Base-by-base conservation (phyloP, 805 yeast species). In the Babjeviella inositovora region DNA sequence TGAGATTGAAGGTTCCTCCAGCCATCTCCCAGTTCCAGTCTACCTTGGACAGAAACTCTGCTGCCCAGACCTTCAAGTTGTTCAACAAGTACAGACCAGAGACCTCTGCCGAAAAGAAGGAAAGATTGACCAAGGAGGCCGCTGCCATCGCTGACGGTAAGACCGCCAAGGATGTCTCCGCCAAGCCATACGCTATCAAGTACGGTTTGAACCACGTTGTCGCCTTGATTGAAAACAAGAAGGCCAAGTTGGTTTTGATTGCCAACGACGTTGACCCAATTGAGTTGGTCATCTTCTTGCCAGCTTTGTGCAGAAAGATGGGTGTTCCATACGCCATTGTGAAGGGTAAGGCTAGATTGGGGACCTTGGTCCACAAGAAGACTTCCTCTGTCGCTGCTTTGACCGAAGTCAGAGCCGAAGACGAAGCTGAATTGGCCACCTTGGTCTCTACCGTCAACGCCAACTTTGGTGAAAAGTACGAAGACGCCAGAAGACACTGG, bases 211-310 rank as follows among this genome's bases (percentile, higher is more conserved):
- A 87, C 85, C 98, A 87, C 67, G 95, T 87, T 66, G 95, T 85
- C 47, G 76, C 93, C 34, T 72, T 87, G 43, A 62, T 87, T 47
- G 98, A 87, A 74, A 81, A 82, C 92, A 90, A 87, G 79, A 87
- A 87, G 75, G 92, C 95, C 42, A 81, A 82, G 64, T 72, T 87
- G 47, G 96, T 87, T 35, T 72, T 87, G 60, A 87, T 87, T 50
- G 97, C 98, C 57, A 77, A 87, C 69, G 98, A 87, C 46, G 98
- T 87, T 47, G 98, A 87, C 70, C 98, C 98, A 53, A 80, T 87
- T 52, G 98, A 87, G 69, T 70, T 87, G 53, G 97, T 87, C 42
- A 67, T 87, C 49, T 87, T 81, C 77, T 67, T 87, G 47, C 98
- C 98, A 54, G 96, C 98, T 61, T 72, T 87, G 53, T 87, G 96